phyloP scores from a whole-genome alignment of 129 eudicot genomes.

The Tanacetum coccineum region DNA sequence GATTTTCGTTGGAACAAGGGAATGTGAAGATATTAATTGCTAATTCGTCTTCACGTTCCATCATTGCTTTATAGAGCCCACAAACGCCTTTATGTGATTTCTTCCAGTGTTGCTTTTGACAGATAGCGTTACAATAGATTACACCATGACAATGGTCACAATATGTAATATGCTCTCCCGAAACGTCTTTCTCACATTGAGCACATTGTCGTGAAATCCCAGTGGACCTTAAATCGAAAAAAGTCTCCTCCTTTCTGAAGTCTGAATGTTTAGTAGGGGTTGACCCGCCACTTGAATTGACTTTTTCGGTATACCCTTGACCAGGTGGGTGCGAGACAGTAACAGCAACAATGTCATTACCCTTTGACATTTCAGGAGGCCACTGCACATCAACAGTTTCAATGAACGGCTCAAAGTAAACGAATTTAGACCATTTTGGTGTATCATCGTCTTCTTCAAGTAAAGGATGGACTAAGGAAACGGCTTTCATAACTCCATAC shows the following conservation, averaged over 20 bases:
- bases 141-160: conserved; percentile 38
- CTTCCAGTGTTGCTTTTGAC: conserved; percentile 50
- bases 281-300: conserved; percentile 40
- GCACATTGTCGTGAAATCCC: conserved; percentile 34
- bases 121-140: conserved; percentile 32
- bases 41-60: conserved; percentile 55
- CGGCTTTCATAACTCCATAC: conserved; percentile 43
- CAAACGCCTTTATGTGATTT: conserved; percentile 40
- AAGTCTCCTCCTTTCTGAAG: conserved; percentile 31
- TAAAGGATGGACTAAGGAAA: conserved; percentile 54
- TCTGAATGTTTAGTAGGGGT: conserved; percentile 34
- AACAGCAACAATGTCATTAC: conserved; percentile 57
- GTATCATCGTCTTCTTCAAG: conserved; percentile 42
- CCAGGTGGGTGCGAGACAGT: conserved; percentile 62
- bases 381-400: conserved; percentile 68
- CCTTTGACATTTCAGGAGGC: conserved; percentile 47
- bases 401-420: conserved; percentile 51
- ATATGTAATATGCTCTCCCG: conserved; percentile 25
- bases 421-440: conserved; percentile 46
- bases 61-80: conserved; percentile 50
- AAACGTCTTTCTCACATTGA: conserved; percentile 41
- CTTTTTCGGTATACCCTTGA: conserved; percentile 47
- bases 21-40: conserved; percentile 37
- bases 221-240: conserved; percentile 19
- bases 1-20: conserved; percentile 36